phyloP scores from a whole-genome alignment of 345 rosid species.

The Arabis hirsuta region DNA sequence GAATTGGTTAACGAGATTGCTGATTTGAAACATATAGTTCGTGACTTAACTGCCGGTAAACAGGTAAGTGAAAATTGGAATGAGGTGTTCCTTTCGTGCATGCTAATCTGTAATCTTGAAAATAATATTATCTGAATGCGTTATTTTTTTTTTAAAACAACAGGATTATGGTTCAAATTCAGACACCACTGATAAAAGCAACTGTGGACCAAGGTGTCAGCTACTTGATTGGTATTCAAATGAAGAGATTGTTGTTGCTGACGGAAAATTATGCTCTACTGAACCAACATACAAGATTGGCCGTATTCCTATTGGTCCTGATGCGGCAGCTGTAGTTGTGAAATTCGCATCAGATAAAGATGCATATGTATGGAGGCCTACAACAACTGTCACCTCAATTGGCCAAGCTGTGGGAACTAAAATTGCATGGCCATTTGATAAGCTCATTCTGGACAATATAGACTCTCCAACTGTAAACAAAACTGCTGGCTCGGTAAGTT shows the following conservation, averaged over 20 bases:
- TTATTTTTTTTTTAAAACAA: too few species aligned
- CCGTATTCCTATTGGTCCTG: too few species aligned
- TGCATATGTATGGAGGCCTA: background rate
- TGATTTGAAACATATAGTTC: background rate
- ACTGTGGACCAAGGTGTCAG: background rate
- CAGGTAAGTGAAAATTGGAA: too few species aligned
- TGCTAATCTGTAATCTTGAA: too few species aligned
- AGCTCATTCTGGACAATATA: background rate
- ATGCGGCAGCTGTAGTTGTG: background rate
- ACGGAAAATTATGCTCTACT: background rate
- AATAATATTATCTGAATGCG: too few species aligned
- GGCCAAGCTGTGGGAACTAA: background rate
- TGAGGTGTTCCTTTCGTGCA: background rate
- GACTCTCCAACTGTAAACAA: background rate
- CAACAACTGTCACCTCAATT: background rate
- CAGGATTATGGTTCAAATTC: background rate
- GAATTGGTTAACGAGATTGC: background rate
- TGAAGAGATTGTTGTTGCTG: background rate
- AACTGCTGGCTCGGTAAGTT: background rate
- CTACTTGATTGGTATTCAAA: background rate
- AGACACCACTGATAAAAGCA: background rate
- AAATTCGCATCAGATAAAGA: background rate
- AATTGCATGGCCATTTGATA: background rate
- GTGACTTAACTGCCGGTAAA: background rate
- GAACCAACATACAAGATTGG: too few species aligned